Evolutionary conservation across 2,329 filamentous ascomycete genomes (phyloP).

Genomic region (Calonectria pseudoturangicola): DNA sequence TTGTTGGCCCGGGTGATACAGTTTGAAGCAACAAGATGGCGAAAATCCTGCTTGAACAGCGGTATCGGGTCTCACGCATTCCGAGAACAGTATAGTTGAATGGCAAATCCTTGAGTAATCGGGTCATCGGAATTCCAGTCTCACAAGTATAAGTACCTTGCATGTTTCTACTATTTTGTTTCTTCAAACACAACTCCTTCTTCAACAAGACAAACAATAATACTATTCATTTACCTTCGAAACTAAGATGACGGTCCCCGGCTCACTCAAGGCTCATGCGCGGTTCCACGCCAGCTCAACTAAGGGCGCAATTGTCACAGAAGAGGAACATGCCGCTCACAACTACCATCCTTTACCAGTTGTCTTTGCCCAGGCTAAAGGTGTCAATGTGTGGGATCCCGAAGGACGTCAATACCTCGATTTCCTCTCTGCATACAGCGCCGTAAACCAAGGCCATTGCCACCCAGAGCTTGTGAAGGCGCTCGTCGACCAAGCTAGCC

Average conservation of each 20-base stretch:
- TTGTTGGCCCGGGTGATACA: background rate
- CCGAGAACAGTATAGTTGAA: background rate
- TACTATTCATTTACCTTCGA: background rate
- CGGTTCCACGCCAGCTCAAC: conserved; percentile 86
- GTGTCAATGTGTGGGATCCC: conserved; percentile 96
- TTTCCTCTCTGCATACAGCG: conserved; percentile 96
- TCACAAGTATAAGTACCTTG: background rate
- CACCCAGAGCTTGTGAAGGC: conserved; percentile 96
- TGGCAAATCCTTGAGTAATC: background rate
- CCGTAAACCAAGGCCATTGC: conserved; percentile 98
- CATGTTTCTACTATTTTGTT: background rate
- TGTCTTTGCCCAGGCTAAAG: conserved; percentile 90
- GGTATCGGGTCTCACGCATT: background rate
- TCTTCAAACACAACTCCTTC: background rate
- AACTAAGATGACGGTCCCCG: background rate
- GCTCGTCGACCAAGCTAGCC: conserved; percentile 89
- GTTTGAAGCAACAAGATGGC: background rate
- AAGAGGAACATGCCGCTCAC: conserved; percentile 92
- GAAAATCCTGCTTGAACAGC: background rate
- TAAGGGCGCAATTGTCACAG: conserved; percentile 84
- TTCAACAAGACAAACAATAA: background rate
- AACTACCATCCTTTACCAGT: conserved; percentile 98
- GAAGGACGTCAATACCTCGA: conserved; percentile 97
- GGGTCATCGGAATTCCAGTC: background rate
- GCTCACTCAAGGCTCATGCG: background rate